Evolutionary conservation across 2,329 filamentous ascomycete species (phyloP).

Genomic region (Cladosporium oxysporum): DNA sequence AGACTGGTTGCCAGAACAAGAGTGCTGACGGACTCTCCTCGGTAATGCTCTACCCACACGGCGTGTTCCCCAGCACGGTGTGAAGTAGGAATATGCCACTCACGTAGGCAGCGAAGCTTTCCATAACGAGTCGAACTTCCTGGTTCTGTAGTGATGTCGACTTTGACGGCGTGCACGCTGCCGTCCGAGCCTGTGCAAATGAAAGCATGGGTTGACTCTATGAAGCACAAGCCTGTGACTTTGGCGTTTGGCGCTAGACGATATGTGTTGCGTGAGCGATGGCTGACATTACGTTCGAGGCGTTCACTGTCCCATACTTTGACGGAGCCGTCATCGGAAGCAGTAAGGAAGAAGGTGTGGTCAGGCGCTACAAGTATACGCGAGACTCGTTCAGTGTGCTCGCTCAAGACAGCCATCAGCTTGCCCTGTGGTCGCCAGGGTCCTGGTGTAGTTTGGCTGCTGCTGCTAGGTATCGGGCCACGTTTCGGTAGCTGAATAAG

Average conservation of each 20-base stretch:
- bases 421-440: slow-evolving; percentile 83
- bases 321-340: slow-evolving; percentile 84
- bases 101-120: slow-evolving; percentile 72
- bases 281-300: slow-evolving; percentile 86
- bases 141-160: slow-evolving; percentile 61
- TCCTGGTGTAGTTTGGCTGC: slow-evolving; percentile 46
- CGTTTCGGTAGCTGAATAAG: slow-evolving; percentile 69
- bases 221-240: slow-evolving; percentile 82
- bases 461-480: slow-evolving; percentile 46
- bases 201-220: slow-evolving; percentile 93
- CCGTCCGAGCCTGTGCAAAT: slow-evolving; percentile 88
- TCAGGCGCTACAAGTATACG: slow-evolving; percentile 82
- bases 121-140: slow-evolving; percentile 66
- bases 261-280: slow-evolving; percentile 84
- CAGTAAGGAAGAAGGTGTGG: slow-evolving; percentile 92
- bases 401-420: slow-evolving; percentile 83
- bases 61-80: slow-evolving; percentile 65
- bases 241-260: slow-evolving; percentile 69
- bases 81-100: slow-evolving; percentile 68
- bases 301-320: slow-evolving; percentile 92
- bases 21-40: slow-evolving; percentile 76
- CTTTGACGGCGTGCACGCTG: slow-evolving; percentile 83
- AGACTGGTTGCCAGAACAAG: slow-evolving; percentile 84
- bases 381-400: slow-evolving; percentile 81
- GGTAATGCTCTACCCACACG: slow-evolving; percentile 91